phyloP scores from a whole-genome alignment of 768 basidiomycete species.

The Mycena amicta region DNA sequence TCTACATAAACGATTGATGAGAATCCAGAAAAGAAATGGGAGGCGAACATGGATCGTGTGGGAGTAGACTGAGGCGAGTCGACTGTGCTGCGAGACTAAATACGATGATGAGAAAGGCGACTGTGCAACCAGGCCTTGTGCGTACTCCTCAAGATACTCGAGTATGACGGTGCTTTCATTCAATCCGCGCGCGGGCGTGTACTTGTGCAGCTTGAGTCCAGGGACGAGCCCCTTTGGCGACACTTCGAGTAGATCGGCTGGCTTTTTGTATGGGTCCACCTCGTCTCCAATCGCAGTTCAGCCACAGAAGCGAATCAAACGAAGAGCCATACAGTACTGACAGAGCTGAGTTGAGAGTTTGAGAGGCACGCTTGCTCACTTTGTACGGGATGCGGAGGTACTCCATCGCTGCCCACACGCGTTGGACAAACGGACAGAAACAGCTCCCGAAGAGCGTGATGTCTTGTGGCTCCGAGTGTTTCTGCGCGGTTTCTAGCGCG shows the following conservation, averaged over 20 bases:
- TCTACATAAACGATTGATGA: slow-evolving; percentile 40
- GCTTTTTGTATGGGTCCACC: slow-evolving; percentile 83
- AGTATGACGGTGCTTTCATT: slow-evolving; percentile 83
- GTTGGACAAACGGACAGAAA: slow-evolving; percentile 83
- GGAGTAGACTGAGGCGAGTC: slow-evolving; percentile 56
- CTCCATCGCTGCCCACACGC: slow-evolving; percentile 78
- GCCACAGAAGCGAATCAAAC: too few species aligned
- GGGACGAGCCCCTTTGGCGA: slow-evolving; percentile 86
- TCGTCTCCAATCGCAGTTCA: too few species aligned
- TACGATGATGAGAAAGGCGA: neutral
- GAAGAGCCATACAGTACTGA: neutral
- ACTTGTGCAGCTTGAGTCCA: slow-evolving; percentile 57
- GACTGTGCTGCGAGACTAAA: slow-evolving; percentile 52
- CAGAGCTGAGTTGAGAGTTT: too few species aligned
- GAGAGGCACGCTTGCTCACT: too few species aligned
- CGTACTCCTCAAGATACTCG: slow-evolving; percentile 77
- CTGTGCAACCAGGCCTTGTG: neutral
- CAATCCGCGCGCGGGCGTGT: slow-evolving; percentile 58
- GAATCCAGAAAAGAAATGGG: neutral
- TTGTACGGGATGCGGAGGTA: slow-evolving; percentile 71
- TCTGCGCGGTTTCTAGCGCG: slow-evolving; percentile 59
- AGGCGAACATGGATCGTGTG: slow-evolving; percentile 64
- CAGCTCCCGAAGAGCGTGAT: slow-evolving; percentile 73
- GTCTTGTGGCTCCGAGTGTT: slow-evolving; percentile 48
- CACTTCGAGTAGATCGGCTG: slow-evolving; percentile 74